Evolutionary conservation across 2,329 filamentous ascomycete species (phyloP), one percentile per base, ranked within the genome.

Genomic region (Aspergillus fumigatiaffinis): DNA sequence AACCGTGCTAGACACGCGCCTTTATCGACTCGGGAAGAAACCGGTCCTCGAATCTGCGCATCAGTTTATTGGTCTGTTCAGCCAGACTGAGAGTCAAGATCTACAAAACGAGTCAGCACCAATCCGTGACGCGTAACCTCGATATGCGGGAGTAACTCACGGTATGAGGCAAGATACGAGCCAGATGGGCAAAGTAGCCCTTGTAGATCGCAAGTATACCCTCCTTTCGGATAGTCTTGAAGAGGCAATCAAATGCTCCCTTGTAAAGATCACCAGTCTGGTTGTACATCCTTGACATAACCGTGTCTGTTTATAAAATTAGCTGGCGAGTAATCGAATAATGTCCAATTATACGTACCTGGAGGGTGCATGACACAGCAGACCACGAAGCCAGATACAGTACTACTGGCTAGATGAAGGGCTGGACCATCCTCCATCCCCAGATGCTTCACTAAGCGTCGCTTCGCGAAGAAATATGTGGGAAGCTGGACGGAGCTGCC

Each of bases 261-360:
- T 84, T 87, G 81, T 99, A 99, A n/a, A 99, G 83, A 72, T 97
- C 96, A 53, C 94, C 94, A 60, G 92, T 96, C 75, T 99, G 94
- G 80, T 99, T 99, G 82, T 99, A 99, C 81, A 99, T 88, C 61
- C 94, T 89, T 60, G 91, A 94, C 94, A 99, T 99, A 77, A 99
- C 90, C 4, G 94, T 99, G 74, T 99, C 94, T 84, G 50, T 55
- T 29, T 10, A 20, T n/a, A 23, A 6, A 23, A 51, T 63, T 58
- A 63, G 62, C 42, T 25, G 21, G 28, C 42, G 6, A 8, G 9
- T 14, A 23, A 5, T 17, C 12, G 7, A 41, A 20, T 23, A 26
- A 50, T 46, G n/a, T 5, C 1, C 25, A 10, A 25, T 23, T 7
- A 32, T 60, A 73, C 83, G 72, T 77, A 91, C 89, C 89, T 70